phyloP scores from a whole-genome alignment of 352 stramenopile species.

The Thraustochytrium sp. region DNA sequence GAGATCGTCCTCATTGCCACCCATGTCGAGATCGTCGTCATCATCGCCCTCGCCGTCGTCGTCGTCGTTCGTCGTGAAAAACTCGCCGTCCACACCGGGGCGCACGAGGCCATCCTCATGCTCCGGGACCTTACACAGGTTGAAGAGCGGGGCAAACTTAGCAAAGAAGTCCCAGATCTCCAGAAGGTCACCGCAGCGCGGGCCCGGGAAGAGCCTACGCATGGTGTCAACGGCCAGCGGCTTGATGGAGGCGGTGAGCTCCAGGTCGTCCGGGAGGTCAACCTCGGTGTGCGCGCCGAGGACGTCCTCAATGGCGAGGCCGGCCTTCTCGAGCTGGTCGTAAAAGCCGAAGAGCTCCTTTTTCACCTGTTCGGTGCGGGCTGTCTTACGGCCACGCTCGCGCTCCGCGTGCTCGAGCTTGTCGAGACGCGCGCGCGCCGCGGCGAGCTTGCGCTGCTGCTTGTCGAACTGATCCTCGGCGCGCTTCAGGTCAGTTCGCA shows the following conservation, averaged over 20 bases:
- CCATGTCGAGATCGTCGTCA: not conserved
- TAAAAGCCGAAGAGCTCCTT: not conserved
- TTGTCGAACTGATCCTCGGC: slow-evolving; percentile 7
- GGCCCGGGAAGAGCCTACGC: not conserved
- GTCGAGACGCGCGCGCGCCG: not conserved
- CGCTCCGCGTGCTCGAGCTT: not conserved
- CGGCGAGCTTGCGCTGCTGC: not conserved
- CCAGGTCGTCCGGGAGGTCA: slow-evolving; percentile 27
- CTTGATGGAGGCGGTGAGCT: not conserved
- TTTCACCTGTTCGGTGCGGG: not conserved
- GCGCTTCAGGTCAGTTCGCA: not conserved
- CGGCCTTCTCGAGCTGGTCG: slow-evolving; percentile 9
- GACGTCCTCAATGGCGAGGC: not conserved
- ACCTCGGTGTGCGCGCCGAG: not conserved
- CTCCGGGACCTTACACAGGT: slow-evolving; percentile 11
- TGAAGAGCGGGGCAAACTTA: slow-evolving; percentile 14
- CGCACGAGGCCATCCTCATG: slow-evolving; percentile 2
- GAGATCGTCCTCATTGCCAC: not conserved
- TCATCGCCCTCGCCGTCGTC: not conserved
- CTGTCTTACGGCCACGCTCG: not conserved
- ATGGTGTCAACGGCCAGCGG: slow-evolving; percentile 25
- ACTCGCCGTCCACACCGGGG: not conserved
- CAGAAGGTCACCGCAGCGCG: not conserved
- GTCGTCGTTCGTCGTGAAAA: not conserved
- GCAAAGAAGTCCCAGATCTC: slow-evolving; percentile 43